Evolutionary conservation across 179 eudicot species (phyloP).

Genomic region (Drosera spatulata): DNA sequence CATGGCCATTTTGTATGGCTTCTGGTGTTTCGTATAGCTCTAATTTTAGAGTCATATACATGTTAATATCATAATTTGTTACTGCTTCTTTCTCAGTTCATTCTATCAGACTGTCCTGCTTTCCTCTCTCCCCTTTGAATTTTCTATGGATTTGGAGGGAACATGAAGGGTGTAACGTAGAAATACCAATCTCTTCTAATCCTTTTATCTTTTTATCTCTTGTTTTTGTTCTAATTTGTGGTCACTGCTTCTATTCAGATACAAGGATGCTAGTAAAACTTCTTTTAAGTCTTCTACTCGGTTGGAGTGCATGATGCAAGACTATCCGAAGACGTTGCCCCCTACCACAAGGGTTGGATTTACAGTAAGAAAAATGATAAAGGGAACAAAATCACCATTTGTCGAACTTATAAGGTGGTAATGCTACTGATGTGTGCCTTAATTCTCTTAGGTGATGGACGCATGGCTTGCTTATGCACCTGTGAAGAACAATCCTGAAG

Average conservation of each 20-base stretch:
- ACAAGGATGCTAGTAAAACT: conserved; percentile 80
- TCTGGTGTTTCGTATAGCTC: too few relatives aligned
- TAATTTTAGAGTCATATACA: too few relatives aligned
- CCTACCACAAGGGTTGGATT: conserved; percentile 96
- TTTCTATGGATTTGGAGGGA: too few relatives aligned
- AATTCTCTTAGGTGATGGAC: conserved; percentile 58
- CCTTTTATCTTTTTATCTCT: too few relatives aligned
- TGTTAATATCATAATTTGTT: too few relatives aligned
- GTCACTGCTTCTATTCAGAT: conserved; percentile 26
- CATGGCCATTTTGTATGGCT: too few relatives aligned
- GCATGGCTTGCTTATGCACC: conserved; percentile 99
- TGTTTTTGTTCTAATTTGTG: too few relatives aligned
- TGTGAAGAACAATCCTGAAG: conserved; percentile 96
- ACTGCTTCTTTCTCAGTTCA: too few relatives aligned
- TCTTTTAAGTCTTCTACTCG: conserved; percentile 95
- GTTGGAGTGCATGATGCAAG: conserved; percentile 99
- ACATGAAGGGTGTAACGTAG: too few relatives aligned
- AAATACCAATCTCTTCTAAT: too few relatives aligned
- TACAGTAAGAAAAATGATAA: conserved; percentile 46
- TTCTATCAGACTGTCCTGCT: too few relatives aligned
- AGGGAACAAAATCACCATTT: neutral
- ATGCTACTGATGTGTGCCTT: conserved; percentile 1
- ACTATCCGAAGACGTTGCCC: conserved; percentile 93
- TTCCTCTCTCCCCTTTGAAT: too few relatives aligned
- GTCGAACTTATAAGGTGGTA: neutral